Evolutionary conservation across 305 asterid species (phyloP), one percentile per base, ranked within the genome.

Genomic region (Salvia sclarea): DNA sequence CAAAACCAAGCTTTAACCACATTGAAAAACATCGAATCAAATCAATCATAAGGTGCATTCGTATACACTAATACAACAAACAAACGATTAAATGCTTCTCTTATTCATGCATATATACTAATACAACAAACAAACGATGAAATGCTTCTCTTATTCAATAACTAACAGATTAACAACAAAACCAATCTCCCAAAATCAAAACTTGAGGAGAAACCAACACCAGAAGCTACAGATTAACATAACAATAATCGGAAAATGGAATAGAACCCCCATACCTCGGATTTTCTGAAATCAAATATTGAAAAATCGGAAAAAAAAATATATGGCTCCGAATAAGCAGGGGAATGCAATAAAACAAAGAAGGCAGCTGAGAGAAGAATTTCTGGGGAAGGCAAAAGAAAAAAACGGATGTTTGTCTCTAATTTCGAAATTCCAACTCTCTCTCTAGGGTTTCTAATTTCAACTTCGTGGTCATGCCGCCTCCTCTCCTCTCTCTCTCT

Each of bases 401-500:
- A 50, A 52, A 63, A 55, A 50, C 45, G 75, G 55, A 71, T 78
- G 76, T 81, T 47, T 72, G 77, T 66, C 64, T 40, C 6, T 11
- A 40, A 61, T 38, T 11, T 37, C 31, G 33, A 18, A 37, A 37
- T 59, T 3, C 33, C 10, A 11, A 12, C 31, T 61, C 38, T 21
- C 58, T 61, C 38, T 33, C 70, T 77, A 78, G 83, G 85, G 79
- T 81, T 81, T 75, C 67, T 21, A 66, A 72, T 65, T 75, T 74
- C 69, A 48, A 18, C 68, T 17, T 4, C n/a, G 60, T 25, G 72
- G 49, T 45, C 56, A 59, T 22, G 71, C 45, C 12, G 67, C 68
- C 50, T 43, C 53, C 16, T 24, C 18, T 13, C 18, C 1, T 8
- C 8, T n/a, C 28, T 28, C 10, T 59, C 6, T 11, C 7, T 21